phyloP scores from a whole-genome alignment of 1,284 basidiomycete genomes.

The Ganoderma meredithae region DNA sequence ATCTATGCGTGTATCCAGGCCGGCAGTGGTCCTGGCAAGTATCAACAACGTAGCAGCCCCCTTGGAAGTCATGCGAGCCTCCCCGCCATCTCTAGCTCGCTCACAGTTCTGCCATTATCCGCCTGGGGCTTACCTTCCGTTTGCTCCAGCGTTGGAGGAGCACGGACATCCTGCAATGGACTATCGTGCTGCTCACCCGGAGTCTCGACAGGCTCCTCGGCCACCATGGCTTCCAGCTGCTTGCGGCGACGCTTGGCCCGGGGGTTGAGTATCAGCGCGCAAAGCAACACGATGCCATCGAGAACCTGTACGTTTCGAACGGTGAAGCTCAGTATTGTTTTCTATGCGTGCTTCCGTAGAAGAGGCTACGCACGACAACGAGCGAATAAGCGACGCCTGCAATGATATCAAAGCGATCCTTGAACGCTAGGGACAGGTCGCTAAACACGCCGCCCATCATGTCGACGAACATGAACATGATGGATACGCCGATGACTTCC shows the following conservation, averaged over 20 bases:
- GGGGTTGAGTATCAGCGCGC: constrained; percentile 72
- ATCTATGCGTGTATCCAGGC: background rate
- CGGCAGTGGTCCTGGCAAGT: background rate
- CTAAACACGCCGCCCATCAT: constrained; percentile 77
- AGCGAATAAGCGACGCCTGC: constrained; percentile 70
- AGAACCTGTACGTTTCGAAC: constrained; percentile 49
- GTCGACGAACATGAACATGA: constrained; percentile 77
- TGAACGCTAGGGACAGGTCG: constrained; percentile 75
- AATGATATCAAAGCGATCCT: constrained; percentile 68
- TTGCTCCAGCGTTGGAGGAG: background rate
- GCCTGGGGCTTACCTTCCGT: background rate
- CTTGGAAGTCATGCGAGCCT: background rate
- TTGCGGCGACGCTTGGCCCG: constrained; percentile 33
- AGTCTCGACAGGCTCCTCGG: background rate
- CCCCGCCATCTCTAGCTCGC: background rate
- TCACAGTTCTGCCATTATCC: background rate
- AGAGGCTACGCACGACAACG: constrained; percentile 55
- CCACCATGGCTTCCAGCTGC: background rate
- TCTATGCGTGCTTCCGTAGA: no score
- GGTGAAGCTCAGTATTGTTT: background rate
- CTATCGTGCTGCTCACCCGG: background rate
- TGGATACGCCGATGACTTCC: constrained; percentile 79
- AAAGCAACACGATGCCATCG: constrained; percentile 64
- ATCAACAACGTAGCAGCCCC: background rate
- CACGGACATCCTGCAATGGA: background rate